phyloP scores from a whole-genome alignment of 305 asterid species.

The Galium porrigens region DNA sequence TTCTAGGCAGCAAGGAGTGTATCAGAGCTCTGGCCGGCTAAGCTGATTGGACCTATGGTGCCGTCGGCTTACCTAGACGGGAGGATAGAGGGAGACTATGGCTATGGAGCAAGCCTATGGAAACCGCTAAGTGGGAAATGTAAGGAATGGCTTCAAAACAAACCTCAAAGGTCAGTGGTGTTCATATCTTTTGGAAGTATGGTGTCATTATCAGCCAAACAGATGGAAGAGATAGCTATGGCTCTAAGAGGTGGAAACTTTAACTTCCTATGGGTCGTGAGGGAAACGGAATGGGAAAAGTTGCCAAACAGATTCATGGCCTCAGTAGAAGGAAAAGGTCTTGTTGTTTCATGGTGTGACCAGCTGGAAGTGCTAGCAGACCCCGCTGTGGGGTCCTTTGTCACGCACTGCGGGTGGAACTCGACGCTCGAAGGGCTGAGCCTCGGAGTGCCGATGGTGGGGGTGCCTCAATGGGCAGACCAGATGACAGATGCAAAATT shows the following conservation, averaged over 20 bases:
- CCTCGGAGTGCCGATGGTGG: constrained; percentile 60
- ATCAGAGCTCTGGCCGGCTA: constrained; percentile 41
- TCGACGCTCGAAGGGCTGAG: constrained; percentile 49
- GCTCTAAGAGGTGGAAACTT: constrained; percentile 24
- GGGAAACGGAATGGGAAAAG: constrained; percentile 34
- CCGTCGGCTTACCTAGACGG: constrained; percentile 53
- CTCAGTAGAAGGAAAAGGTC: constrained; percentile 22
- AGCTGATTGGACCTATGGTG: constrained; percentile 53
- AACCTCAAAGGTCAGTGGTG: constrained; percentile 34
- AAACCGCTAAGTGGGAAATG: constrained; percentile 45
- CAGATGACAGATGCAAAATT: constrained; percentile 56
- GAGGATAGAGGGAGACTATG: constrained; percentile 44
- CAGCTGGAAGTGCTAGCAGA: constrained; percentile 42
- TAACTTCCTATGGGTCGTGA: constrained; percentile 46
- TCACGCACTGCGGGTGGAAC: constrained; percentile 60
- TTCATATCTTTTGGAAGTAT: constrained; percentile 66
- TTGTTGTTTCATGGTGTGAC: constrained; percentile 54
- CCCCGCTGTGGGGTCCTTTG: constrained; percentile 42
- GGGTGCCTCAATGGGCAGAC: constrained; percentile 56
- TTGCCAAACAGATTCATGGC: constrained; percentile 30
- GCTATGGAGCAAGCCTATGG: constrained; percentile 65
- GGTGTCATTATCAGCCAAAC: constrained; percentile 37
- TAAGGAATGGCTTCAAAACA: constrained; percentile 38
- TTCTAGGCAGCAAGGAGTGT: constrained; percentile 33
- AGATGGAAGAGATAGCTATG: constrained; percentile 40